Conservation (phyloP, 306 rosid genomes). For the Castanea crenata region DNA sequence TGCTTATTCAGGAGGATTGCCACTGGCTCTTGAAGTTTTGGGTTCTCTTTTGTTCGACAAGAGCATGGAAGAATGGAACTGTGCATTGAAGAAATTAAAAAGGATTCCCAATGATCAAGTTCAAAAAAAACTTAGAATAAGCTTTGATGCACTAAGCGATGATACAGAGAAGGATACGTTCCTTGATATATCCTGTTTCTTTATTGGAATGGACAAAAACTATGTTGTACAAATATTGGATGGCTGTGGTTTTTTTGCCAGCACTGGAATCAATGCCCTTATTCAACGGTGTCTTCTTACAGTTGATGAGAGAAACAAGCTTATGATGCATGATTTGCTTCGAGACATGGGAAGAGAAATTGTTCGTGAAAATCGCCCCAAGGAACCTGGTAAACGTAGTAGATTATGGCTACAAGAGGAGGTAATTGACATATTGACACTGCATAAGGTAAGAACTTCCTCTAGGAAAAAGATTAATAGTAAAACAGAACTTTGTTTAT, state of each 20-base stretch:
- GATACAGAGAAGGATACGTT: background rate
- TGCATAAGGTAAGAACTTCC: background rate
- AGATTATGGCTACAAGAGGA: background rate
- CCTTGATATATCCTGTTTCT: background rate
- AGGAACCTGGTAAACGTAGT: background rate
- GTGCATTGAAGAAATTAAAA: background rate
- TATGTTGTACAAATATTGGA: background rate
- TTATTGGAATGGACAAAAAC: background rate
- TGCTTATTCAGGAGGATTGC: background rate
- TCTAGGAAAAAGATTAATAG: background rate
- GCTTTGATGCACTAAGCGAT: background rate
- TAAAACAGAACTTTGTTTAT: background rate
- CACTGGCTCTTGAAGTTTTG: background rate
- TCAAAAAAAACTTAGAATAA: background rate
- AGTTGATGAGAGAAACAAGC: background rate
- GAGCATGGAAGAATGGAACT: background rate
- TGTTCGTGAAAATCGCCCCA: background rate
- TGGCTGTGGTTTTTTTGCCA: background rate
- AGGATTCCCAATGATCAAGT: background rate
- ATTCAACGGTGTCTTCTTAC: background rate
- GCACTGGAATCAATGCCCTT: background rate
- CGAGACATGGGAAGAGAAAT: background rate
- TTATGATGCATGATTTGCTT: background rate
- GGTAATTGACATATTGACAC: no score
- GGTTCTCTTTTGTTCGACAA: background rate